Base-by-base conservation (phyloP, 192 early-diverging fungal species). In the Coemansia sp. region DNA sequence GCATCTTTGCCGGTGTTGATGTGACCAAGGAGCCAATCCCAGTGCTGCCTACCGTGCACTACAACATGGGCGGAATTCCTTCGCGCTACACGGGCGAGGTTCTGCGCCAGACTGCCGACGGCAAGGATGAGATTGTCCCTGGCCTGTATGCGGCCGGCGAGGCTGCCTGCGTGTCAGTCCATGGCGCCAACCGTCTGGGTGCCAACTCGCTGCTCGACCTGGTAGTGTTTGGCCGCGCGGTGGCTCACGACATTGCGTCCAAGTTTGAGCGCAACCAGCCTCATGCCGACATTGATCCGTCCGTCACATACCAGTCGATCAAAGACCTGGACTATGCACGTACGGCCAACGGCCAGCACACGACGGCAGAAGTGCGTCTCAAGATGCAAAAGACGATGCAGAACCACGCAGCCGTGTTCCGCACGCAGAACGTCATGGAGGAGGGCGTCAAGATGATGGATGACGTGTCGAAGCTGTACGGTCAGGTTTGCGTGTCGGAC, bases 1-100 rank as follows among this genome's bases (percentile, higher is more conserved):
- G 93, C 60, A 97, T 98, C 73, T 98, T 98, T 78, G 91, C 96
- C 25, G 93, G 93, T 73, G 96, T 99, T 62, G 94, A 99, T 85
- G 95, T 99, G 29, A 99, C 95, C 78, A 99, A 99, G 90, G 94
- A 97, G 79, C 94, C 97, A 32, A 99, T 99, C 73, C 97, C 97
- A 8, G 95, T 98, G 47, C 86, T 98, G 45, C 97, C 97, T 62
- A 97, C 97, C 64, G 97, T 97, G 69, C 97, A 98, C 85, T 96
- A 96, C 90, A 98, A 97, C 87, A 97, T 98, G 94, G 97, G 97
- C 69, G 95, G 97, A 82, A 97, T 98, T 64, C 97, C 97, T 35
- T 97, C 97, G 25, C 87, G 86, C 59, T 97, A 94, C 89, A 96
- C 93, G 63, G 96, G 96, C 60, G 93, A 98, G 84, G 96, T 96